phyloP scores from a whole-genome alignment of 768 basidiomycete genomes.

The Pulveroboletus frians region DNA sequence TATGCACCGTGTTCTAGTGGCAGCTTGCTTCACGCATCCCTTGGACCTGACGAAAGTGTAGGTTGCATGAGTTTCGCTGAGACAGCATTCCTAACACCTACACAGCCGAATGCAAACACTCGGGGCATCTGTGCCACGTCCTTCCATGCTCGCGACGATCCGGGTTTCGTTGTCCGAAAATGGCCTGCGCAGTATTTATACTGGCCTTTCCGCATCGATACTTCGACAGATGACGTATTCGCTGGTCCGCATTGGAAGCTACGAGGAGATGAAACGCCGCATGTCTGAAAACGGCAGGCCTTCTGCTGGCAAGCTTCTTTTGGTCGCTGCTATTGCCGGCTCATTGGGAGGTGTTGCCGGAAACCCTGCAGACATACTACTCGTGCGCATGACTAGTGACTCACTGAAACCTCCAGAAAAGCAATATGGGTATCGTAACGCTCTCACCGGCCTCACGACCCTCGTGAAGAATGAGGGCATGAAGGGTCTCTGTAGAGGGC shows the following conservation, averaged over 20 bases:
- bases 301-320: conserved; percentile 50
- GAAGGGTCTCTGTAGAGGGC: conserved; percentile 62
- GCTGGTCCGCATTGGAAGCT: conserved; percentile 75
- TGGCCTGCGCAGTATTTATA: conserved; percentile 72
- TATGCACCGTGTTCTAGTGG: conserved; percentile 45
- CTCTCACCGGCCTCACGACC: conserved; percentile 61
- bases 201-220: conserved; percentile 76
- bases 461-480: conserved; percentile 68
- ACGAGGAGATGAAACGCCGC: conserved; percentile 68
- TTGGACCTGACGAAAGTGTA: conserved; percentile 84
- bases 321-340: conserved; percentile 69
- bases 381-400: conserved; percentile 89
- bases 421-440: conserved; percentile 75
- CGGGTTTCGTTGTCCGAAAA: conserved; percentile 58
- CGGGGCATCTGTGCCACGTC: conserved; percentile 43
- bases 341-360: conserved; percentile 80
- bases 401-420: conserved; percentile 66
- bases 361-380: conserved; percentile 72
- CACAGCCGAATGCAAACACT: conserved; percentile 79
- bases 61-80: conserved; percentile 19
- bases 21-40: conserved; percentile 77
- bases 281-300: conserved; percentile 48
- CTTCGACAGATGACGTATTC: conserved; percentile 92
- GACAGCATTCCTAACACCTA: conserved; percentile 2
- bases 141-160: conserved; percentile 63